phyloP scores from a whole-genome alignment of 805 yeast genomes.

The Suhomyces emberorum region DNA sequence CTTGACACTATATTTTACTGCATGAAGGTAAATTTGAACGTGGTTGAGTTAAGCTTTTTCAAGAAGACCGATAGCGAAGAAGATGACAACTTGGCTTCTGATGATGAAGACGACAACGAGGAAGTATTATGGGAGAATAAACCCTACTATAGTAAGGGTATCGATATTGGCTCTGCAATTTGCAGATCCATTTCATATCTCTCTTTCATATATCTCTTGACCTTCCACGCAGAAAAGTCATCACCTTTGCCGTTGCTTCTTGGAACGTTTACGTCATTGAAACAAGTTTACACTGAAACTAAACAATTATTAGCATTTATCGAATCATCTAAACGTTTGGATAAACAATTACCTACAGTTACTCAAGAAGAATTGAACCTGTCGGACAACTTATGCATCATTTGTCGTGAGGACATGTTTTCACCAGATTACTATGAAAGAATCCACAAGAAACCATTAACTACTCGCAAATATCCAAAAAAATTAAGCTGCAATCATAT shows the following conservation, averaged over 20 bases:
- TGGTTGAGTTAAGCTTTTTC: slow-evolving; percentile 52
- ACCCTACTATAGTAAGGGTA: slow-evolving; percentile 51
- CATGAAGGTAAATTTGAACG: slow-evolving; percentile 47
- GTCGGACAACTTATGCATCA: slow-evolving; percentile 69
- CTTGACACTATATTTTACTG: slow-evolving; percentile 48
- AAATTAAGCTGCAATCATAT: slow-evolving; percentile 82
- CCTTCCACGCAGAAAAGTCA: slow-evolving; percentile 27
- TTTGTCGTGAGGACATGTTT: slow-evolving; percentile 88
- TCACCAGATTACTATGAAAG: slow-evolving; percentile 36
- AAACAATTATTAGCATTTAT: slow-evolving; percentile 48
- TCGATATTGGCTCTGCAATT: slow-evolving; percentile 52
- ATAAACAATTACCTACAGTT: slow-evolving; percentile 61
- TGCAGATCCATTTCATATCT: slow-evolving; percentile 28
- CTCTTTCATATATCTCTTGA: slow-evolving; percentile 33
- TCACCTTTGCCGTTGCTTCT: slow-evolving; percentile 41
- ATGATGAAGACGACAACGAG: slow-evolving; percentile 19
- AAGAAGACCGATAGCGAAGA: slow-evolving; percentile 4
- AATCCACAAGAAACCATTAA: slow-evolving; percentile 16
- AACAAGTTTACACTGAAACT: slow-evolving; percentile 27
- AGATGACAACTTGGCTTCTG: slow-evolving; percentile 1
- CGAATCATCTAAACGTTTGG: slow-evolving; percentile 60
- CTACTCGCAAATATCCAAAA: slow-evolving; percentile 57
- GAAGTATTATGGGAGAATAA: slow-evolving; percentile 77
- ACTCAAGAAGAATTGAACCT: slow-evolving; percentile 52
- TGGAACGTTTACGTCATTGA: slow-evolving; percentile 43